Percentiles rank a stretch among this genome's conserved stretches.
Conservation (phyloP, 23 red algal species). For the Cyanidioschyzon merolae region DNA sequence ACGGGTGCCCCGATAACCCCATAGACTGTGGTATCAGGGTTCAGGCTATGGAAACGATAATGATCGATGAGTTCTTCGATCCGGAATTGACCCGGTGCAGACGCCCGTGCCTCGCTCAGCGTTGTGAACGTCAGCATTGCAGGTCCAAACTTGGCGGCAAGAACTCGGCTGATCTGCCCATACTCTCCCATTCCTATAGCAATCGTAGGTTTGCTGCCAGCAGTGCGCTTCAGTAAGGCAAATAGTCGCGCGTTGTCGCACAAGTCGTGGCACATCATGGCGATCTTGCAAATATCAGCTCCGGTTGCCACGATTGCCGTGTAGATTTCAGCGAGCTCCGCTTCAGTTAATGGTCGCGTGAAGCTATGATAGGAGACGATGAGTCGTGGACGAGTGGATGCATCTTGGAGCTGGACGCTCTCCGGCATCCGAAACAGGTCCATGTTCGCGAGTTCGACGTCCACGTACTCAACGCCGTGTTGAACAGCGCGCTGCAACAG, state of each 20-base stretch:
- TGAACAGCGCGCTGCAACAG: conserved; percentile 33
- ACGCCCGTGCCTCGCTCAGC: conserved; percentile 32
- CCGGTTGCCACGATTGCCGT: conserved; percentile 26
- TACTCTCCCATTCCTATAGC: conserved; percentile 66
- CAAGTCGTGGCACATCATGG: conserved; percentile 38
- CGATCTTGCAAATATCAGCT: conserved; percentile 75
- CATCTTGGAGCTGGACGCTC: conserved; percentile 8
- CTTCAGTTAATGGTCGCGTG: conserved; percentile 27
- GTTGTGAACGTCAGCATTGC: conserved; percentile 67
- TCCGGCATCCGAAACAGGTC: conserved; percentile 18
- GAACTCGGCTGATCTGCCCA: conserved; percentile 50
- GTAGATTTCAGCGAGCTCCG: conserved; percentile 41
- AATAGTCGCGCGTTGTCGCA: conserved; percentile 44
- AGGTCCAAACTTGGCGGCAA: conserved; percentile 51
- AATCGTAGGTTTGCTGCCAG: conserved; percentile 29
- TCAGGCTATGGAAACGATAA: conserved; percentile 55
- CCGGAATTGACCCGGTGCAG: conserved; percentile 72
- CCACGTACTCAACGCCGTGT: conserved; percentile 45
- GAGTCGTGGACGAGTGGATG: conserved; percentile 19
- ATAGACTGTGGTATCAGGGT: conserved; percentile 41
- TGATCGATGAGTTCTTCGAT: conserved; percentile 21
- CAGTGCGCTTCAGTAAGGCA: conserved; percentile 22
- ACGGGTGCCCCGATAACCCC: conserved; percentile 78
- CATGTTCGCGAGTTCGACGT: conserved; percentile 69
- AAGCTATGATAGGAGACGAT: conserved; percentile 87